These are phyloP conservation scores for Globisporangium spinosum DNA, from an alignment of 352 stramenopile genomes.

Conservation along the genomic window DNA sequence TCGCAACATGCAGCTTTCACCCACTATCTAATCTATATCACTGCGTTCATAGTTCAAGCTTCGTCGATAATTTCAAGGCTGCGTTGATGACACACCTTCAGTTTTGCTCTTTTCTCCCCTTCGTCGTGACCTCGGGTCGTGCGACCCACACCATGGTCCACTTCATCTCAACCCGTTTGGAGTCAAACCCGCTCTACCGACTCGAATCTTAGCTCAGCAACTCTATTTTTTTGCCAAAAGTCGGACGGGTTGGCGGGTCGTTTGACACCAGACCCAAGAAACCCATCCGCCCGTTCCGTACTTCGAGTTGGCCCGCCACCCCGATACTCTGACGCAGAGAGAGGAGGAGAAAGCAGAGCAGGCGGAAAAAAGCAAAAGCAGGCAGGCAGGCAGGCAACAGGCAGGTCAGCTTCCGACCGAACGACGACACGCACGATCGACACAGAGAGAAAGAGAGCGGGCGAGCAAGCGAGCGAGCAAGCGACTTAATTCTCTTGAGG, in stretches of 20 bases:
- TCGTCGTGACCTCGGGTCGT: neutral
- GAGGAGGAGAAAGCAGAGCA: conserved; percentile 7
- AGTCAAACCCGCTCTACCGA: neutral
- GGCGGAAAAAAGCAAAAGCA: conserved; percentile 2
- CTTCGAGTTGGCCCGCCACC: conserved; percentile 12
- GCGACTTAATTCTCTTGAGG: conserved; percentile 9
- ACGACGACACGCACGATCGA: conserved; percentile 13
- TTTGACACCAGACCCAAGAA: neutral
- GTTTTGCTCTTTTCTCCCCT: conserved; percentile 1
- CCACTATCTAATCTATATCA: neutral
- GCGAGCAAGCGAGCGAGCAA: conserved; percentile 9
- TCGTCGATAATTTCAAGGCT: too few relatives aligned
- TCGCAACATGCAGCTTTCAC: neutral
- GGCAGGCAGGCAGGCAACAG: neutral
- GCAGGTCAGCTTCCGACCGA: conserved; percentile 9
- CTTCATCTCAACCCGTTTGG: neutral
- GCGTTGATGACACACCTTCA: conserved; percentile 1
- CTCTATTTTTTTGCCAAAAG: neutral
- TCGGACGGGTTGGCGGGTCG: neutral
- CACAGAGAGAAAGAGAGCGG: conserved; percentile 5
- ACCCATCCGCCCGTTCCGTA: neutral
- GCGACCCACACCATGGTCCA: neutral
- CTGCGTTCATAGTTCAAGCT: neutral
- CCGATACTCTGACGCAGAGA: conserved; percentile 10
- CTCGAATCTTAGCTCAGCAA: neutral